Base-by-base conservation (phyloP, 2,329 filamentous ascomycete genomes). In the Coniella vitis region DNA sequence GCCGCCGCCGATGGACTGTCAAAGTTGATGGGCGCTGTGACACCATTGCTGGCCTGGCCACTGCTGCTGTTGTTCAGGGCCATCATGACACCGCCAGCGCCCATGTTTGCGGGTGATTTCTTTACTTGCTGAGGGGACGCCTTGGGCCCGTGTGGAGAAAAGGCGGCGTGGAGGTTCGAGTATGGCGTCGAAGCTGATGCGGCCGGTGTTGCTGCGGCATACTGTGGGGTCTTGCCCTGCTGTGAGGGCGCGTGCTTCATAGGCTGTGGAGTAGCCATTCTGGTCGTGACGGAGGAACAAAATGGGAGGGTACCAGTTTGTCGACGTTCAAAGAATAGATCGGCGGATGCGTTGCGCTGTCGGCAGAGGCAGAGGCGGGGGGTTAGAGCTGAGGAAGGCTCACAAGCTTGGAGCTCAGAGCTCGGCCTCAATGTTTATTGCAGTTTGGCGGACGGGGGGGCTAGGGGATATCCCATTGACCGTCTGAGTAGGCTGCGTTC, bases 121-220 rank as follows among this genome's bases (percentile, higher is more conserved):
- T 79, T 81, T 36, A 83, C 69, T 48, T 81, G 77, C 61, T 84
- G 79, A 4, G 81, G 81, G 45, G 81, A 84, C 8, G 79, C 81
- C 44, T 73, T 71, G 9, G 70, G 74, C 29, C 72, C 78, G 22
- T 68, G 70, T 4, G 81, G 80, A 2, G 81, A 82, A 59, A 83
- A 79, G 32, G 73, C 78, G n/a, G 73, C 71, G 45, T 76, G 72
- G 10, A 53, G 48, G 37, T 53, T 53, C 2, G 72, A 83, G 65
- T 84, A 84, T 25, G 45, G 81, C 2, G 81, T 84, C 32, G 81
- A 83, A 20, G 81, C 80, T n/a, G 81, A 83, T n/a, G 81, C 80
- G 16, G 80, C 79, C 13, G 81, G 81, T 5, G 81, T 84, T 3
- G 76, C 78, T 4, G 68, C 76, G 2, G 75, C 70, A 49, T 78